Percentiles rank a stretch among this genome's conserved stretches.
Evolutionary conservation across 495 filamentous ascomycete species (phyloP).

Genomic region (Clavariopsis aquatica): DNA sequence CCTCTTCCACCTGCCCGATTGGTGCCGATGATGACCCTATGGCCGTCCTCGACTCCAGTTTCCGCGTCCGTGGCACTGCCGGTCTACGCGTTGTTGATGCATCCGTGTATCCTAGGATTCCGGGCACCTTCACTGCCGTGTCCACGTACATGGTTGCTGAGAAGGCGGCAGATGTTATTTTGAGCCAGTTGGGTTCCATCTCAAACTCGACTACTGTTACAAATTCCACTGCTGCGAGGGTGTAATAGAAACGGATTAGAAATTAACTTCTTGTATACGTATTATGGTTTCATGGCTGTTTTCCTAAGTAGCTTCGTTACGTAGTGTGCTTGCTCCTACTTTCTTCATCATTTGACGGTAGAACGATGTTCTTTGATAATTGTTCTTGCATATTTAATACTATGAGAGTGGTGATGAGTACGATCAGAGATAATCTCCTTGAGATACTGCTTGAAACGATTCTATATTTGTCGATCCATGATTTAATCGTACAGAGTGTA

Average conservation of each 20-base stretch:
- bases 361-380: too few relatives aligned
- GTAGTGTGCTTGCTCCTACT: too few relatives aligned
- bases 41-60: slow-evolving; percentile 57
- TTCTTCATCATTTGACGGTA: too few relatives aligned
- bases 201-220: not conserved
- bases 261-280: too few relatives aligned
- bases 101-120: slow-evolving; percentile 45
- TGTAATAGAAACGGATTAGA: not conserved
- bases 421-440: too few relatives aligned
- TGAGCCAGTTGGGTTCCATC: slow-evolving; percentile 31
- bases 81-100: slow-evolving; percentile 51
- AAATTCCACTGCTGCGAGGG: not conserved
- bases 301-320: too few relatives aligned
- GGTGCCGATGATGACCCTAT: slow-evolving; percentile 50
- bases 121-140: slow-evolving; percentile 58
- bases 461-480: too few relatives aligned
- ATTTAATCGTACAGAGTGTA: too few relatives aligned
- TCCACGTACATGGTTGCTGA: slow-evolving; percentile 64
- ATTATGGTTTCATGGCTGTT: too few relatives aligned
- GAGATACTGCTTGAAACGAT: too few relatives aligned
- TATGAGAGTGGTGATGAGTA: too few relatives aligned
- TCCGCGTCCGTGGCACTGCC: slow-evolving; percentile 52
- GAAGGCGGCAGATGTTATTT: slow-evolving; percentile 64
- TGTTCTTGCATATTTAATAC: too few relatives aligned
- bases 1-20: slow-evolving; percentile 53